phyloP scores from a whole-genome alignment of 345 rosid genomes.

The Camelina laxa region DNA sequence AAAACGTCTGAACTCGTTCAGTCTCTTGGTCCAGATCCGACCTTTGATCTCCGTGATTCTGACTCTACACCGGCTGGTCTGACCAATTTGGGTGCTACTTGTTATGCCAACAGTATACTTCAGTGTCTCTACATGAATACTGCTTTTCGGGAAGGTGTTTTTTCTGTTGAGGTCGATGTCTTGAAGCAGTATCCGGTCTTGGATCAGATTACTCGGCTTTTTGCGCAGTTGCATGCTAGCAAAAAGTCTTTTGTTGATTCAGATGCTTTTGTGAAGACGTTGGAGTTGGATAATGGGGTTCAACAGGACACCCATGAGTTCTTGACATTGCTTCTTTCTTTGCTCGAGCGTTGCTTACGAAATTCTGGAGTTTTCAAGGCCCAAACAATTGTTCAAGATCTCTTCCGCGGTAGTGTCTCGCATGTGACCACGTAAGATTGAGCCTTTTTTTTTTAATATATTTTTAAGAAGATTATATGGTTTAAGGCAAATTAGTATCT shows the following conservation, averaged over 20 bases:
- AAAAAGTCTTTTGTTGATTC: constrained; percentile 85
- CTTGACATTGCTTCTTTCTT: constrained; percentile 84
- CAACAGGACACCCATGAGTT: constrained; percentile 99
- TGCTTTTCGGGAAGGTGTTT: constrained; percentile 78
- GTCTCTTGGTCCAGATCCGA: constrained; percentile 74
- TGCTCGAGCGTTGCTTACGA: constrained; percentile 86
- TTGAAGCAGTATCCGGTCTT: constrained; percentile 77
- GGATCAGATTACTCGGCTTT: constrained; percentile 86
- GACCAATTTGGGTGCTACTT: constrained; percentile 93
- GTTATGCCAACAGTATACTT: constrained; percentile 97
- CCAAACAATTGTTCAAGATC: constrained; percentile 89
- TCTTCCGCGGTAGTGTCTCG: constrained; percentile 94
- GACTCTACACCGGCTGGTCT: constrained; percentile 84
- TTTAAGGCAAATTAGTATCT: constrained; percentile 2
- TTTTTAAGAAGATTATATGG: constrained; percentile 4
- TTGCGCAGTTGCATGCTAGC: constrained; percentile 84
- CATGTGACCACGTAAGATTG: constrained; percentile 94
- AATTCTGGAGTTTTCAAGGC: constrained; percentile 66
- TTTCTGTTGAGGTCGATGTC: constrained; percentile 78
- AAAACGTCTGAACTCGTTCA: constrained; percentile 70
- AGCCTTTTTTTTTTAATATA: not conserved
- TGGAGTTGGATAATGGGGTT: constrained; percentile 91
- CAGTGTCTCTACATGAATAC: constrained; percentile 91
- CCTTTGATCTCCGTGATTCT: constrained; percentile 67
- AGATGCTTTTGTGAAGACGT: constrained; percentile 88